Base-by-base conservation (phyloP, 1,284 basidiomycete genomes). In the Mycosarcoma mackinlayi region DNA sequence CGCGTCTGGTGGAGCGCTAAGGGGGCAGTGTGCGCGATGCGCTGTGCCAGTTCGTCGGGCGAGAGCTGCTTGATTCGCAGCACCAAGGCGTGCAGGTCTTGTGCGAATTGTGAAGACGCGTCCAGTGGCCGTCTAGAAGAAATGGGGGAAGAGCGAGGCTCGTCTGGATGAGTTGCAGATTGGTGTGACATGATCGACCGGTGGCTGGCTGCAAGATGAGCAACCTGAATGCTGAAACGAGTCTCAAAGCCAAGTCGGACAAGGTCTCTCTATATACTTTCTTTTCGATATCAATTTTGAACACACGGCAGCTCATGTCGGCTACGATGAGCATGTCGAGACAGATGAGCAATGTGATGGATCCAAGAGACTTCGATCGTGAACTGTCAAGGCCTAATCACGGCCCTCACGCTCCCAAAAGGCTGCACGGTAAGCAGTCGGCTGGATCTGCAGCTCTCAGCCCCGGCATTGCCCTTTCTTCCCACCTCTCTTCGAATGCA, bases 101-200 rank as follows among this genome's bases (percentile, higher is more conserved):
- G 18, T 13, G 47, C 47, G 28, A 49, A 39, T 16, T 49, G 35
- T 19, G 47, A 30, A 19, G 47, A 49, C 1, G 47, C 37, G 19
- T 49, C 47, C 37, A 49, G 37, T 19, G 30, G 21, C 28, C 16
- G 27, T 35, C 6, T 1, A 4, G 16, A 16, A 6, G 16, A n/a
- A n/a, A 6, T 35, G 33, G 30, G 14, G 14, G 8, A 1, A 31
- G 30, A 14, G 14, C 30, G 30, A n/a, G n/a, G n/a, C n/a, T n/a
- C n/a, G n/a, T n/a, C n/a, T n/a, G n/a, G n/a, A n/a, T n/a, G n/a
- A n/a, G n/a, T n/a, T n/a, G n/a, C n/a, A n/a, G n/a, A n/a, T n/a
- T n/a, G n/a, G n/a, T n/a, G n/a, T n/a, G n/a, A n/a, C n/a, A n/a
- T n/a, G n/a, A n/a, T n/a, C n/a, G n/a, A n/a, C n/a, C n/a, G n/a